Percentiles rank a stretch among this genome's conserved stretches.
These are phyloP conservation scores for Wickerhamiella sorbophila DNA, from an alignment of 805 yeast species.

Conservation along the genomic window DNA sequence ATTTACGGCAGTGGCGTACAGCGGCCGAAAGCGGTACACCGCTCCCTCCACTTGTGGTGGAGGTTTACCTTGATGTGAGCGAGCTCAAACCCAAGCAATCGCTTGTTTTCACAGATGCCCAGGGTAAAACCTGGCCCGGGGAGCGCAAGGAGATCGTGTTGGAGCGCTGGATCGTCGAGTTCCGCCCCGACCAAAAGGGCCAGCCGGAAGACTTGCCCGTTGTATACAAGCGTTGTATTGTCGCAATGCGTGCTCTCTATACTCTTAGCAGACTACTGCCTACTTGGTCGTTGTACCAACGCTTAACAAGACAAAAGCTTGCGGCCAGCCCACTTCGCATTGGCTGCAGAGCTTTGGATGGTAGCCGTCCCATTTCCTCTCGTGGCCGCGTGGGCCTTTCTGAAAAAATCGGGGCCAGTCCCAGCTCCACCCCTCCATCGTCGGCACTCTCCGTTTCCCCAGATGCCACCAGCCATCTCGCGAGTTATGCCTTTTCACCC, in stretches of 20 bases:
- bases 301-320: slow-evolving; percentile 29
- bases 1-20: slow-evolving; percentile 46
- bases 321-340: slow-evolving; percentile 32
- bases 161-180: slow-evolving; percentile 86
- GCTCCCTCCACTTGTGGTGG: slow-evolving; percentile 62
- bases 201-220: slow-evolving; percentile 39
- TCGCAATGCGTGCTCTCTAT: slow-evolving; percentile 60
- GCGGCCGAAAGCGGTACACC: slow-evolving; percentile 16
- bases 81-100: slow-evolving; percentile 42
- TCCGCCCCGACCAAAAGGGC: slow-evolving; percentile 33
- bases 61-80: slow-evolving; percentile 60
- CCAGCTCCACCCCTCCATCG: slow-evolving; percentile 1
- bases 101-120: slow-evolving; percentile 42
- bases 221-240: slow-evolving; percentile 58
- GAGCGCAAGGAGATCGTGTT: slow-evolving; percentile 74
- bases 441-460: slow-evolving; percentile 13
- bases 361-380: slow-evolving; percentile 61
- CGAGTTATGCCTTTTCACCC: slow-evolving; percentile 51
- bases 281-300: slow-evolving; percentile 41
- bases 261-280: slow-evolving; percentile 60
- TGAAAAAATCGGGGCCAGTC: slow-evolving; percentile 37
- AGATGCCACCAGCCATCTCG: slow-evolving; percentile 40
- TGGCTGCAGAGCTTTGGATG: slow-evolving; percentile 52
- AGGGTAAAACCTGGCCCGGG: slow-evolving; percentile 28
- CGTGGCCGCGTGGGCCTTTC: slow-evolving; percentile 78